Base-by-base conservation (phyloP, 179 eudicot species). In the Beta macrorhiza region DNA sequence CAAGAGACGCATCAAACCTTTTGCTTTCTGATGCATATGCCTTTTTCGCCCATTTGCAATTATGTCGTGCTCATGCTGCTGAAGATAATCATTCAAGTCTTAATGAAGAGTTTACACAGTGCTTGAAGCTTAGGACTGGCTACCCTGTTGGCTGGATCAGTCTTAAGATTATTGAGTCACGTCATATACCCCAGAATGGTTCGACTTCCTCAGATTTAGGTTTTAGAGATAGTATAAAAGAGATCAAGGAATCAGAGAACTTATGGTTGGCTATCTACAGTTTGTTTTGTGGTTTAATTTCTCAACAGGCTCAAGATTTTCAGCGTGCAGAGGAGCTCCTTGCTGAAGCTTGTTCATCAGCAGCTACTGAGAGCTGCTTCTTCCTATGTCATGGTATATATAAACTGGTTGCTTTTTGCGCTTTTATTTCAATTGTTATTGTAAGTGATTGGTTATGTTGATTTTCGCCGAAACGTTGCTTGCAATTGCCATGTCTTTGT, bases 41-140 rank as follows among this genome's bases (percentile, higher is more conserved):
- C 72, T 94, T 94, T 86, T 94, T 90, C 59, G 92, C 99, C 32
- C 94, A 94, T 87, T 88, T 96, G 92, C 90, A 89, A 74, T 84
- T 92, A 71, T 92, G 99, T 55, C 99, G 99, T 85, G 97, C 91
- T 72, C 84, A 91, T 88, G 92, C 96, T 80, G 93, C 89, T 51
- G 86, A 83, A 81, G 78, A 85, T 81, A 78, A 92, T 78, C 70
- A 82, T 77, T 55, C 42, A 37, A 82, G 80, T 44, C 84, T 96
- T 58, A 81, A 74, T 61, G 81, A 86, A 81, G 92, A 90, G 84
- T 90, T 86, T 72, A 84, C 59, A 63, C 86, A 82, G 82, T 96
- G 99, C 85, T 67, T 94, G 96, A 88, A 89, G 84, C 92, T 94
- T 59, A 86, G 82, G 89, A 91, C 93, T 7, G 88, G 89, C 85